Base-by-base conservation (phyloP, 2,329 filamentous ascomycete genomes). In the Monosporascus sp. region DNA sequence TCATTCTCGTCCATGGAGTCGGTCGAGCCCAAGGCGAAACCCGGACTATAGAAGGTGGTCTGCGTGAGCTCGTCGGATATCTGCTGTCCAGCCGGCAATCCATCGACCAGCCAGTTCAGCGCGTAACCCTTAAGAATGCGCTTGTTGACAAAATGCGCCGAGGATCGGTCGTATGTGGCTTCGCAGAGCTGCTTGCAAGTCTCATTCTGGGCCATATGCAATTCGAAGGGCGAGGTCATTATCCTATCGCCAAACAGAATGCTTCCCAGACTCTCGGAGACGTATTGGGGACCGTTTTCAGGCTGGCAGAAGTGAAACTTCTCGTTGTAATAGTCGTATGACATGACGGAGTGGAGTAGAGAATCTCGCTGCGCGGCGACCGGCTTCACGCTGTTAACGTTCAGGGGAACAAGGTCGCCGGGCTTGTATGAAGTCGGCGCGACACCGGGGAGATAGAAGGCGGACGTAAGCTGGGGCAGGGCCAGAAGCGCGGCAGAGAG, bases 221-320 rank as follows among this genome's bases (percentile, higher is more conserved):
- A 77, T 67, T 96, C 85, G 67, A 96, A 96, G 0, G 93, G 90
- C 37, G 93, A 97, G n/a, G 91, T 96, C 75, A 91, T 91, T 74
- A 99, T 99, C 53, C 94, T 85, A 74, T 99, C 94, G 61, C 94
- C 94, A 64, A 99, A 99, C 50, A 99, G 74, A 68, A 99, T 99
- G 77, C 93, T 97, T 24, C 94, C 94, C 58, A 99, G 73, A 59
- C 89, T 94, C 74, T 97, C 94, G 41, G 89, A 86, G 22, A 96
- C 84, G 75, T 88, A 82, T 68, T 92, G 72, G 8, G 91, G 86
- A 2, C 90, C 90, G 56, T 79, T 85, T 52, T 88, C 75, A 2
- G 93, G 94, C 62, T 81, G 75, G 72, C 94, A 99, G 77, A 97
- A 96, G 67, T 89, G 85, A 72, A 99, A 96, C 3, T 81, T 81